Percentiles rank a stretch among this genome's conserved stretches.
These are phyloP conservation scores for Omphalea diandra DNA, from an alignment of 441 rosid genomes.

Conservation along the genomic window DNA sequence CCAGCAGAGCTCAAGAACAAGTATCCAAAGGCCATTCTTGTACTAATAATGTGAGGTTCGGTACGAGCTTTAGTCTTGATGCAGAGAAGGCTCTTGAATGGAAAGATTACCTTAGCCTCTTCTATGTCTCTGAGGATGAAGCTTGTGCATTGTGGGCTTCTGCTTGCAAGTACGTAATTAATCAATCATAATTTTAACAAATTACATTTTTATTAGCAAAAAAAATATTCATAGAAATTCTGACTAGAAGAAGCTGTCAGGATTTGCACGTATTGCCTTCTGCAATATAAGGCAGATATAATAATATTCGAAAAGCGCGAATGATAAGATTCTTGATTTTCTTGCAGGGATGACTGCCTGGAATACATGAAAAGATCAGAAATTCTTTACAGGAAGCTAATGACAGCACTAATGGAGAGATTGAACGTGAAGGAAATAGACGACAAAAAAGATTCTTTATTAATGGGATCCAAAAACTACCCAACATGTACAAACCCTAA, in stretches of 20 bases:
- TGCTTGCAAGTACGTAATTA: slow-evolving; percentile 22
- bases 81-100: slow-evolving; percentile 35
- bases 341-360: slow-evolving; percentile 10
- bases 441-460: too few relatives aligned
- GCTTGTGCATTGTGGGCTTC: slow-evolving; percentile 29
- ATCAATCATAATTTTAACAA: not conserved
- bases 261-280: too few relatives aligned
- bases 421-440: slow-evolving; percentile 21
- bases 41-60: slow-evolving; percentile 20
- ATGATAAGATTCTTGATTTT: not conserved
- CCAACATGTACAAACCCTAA: too few relatives aligned
- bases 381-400: slow-evolving; percentile 13
- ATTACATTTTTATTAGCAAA: not conserved
- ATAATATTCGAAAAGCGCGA: not conserved
- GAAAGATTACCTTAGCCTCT: slow-evolving; percentile 35
- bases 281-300: too few relatives aligned
- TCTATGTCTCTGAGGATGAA: slow-evolving; percentile 27
- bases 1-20: slow-evolving; percentile 29
- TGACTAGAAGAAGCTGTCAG: too few relatives aligned
- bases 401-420: slow-evolving; percentile 17
- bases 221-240: too few relatives aligned
- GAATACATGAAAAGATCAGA: slow-evolving; percentile 26
- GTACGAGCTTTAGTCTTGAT: slow-evolving; percentile 31
- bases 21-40: slow-evolving; percentile 19
- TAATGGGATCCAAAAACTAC: too few relatives aligned